phyloP scores from a whole-genome alignment of 768 basidiomycete genomes.

The Lepiota subincarnata region DNA sequence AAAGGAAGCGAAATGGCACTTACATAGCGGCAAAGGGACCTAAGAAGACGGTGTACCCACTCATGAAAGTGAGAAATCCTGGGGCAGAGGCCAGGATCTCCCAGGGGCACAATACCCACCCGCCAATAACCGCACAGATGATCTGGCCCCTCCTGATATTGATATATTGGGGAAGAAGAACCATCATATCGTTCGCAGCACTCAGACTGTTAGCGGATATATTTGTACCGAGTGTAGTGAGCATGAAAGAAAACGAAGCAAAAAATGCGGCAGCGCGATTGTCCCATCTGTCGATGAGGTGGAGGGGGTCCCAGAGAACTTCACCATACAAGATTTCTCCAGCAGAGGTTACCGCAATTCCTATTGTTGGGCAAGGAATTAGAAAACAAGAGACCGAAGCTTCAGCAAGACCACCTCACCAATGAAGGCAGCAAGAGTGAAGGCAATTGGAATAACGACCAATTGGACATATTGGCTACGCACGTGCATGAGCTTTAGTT shows the following conservation, averaged over 20 bases:
- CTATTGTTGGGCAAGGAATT: constrained; percentile 15
- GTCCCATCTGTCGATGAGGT: constrained; percentile 75
- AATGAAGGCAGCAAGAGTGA: constrained; percentile 73
- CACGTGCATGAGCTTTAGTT: neutral
- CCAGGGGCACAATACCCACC: constrained; percentile 87
- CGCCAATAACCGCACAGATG: constrained; percentile 76
- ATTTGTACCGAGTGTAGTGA: constrained; percentile 70
- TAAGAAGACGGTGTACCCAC: constrained; percentile 81
- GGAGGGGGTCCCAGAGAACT: constrained; percentile 68
- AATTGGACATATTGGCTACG: constrained; percentile 69
- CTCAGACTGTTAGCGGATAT: constrained; percentile 72
- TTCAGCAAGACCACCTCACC: constrained; percentile 25
- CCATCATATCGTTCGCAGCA: constrained; percentile 84
- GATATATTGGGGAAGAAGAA: constrained; percentile 70
- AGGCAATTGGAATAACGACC: constrained; percentile 69
- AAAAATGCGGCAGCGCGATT: constrained; percentile 88
- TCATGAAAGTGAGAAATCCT: constrained; percentile 74
- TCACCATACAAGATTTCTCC: constrained; percentile 68
- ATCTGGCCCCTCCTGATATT: constrained; percentile 79
- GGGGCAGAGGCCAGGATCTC: constrained; percentile 69
- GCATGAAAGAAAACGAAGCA: constrained; percentile 65
- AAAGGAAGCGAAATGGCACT: constrained; percentile 20
- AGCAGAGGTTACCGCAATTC: constrained; percentile 78
- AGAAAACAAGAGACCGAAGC: neutral
- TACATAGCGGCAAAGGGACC: constrained; percentile 82